Conservation (phyloP, 352 stramenopile genomes). For the Globisporangium camurandrum region DNA sequence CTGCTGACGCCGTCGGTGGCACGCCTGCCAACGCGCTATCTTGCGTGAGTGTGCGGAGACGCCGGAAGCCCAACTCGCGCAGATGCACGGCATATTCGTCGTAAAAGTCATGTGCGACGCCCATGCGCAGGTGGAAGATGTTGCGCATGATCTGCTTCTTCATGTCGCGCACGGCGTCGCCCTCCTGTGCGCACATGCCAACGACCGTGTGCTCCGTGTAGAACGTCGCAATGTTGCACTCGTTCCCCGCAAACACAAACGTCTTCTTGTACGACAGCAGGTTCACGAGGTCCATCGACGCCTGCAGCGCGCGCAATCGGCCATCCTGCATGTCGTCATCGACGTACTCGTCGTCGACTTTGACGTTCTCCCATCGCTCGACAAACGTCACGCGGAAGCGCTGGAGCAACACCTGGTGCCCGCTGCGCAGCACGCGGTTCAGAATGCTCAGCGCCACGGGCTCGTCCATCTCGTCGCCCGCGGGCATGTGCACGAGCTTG, state of each 20-base stretch:
- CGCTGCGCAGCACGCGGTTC: conserved; percentile 40
- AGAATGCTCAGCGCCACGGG: conserved; percentile 43
- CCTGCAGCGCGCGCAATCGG: conserved; percentile 40
- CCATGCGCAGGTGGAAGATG: conserved; percentile 53
- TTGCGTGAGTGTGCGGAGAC: conserved; percentile 30
- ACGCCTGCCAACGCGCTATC: conserved; percentile 7
- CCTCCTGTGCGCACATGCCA: conserved; percentile 55
- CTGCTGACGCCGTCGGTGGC: neutral
- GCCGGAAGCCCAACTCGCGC: conserved; percentile 54
- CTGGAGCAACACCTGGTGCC: conserved; percentile 56
- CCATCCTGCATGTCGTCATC: conserved; percentile 37
- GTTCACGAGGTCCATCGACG: conserved; percentile 80
- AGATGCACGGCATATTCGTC: conserved; percentile 59
- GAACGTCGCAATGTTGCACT: conserved; percentile 62
- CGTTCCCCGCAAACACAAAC: conserved; percentile 74
- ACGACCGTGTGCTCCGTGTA: conserved; percentile 72
- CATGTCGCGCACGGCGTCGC: conserved; percentile 49
- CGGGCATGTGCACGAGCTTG: conserved; percentile 30
- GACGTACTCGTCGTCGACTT: conserved; percentile 38
- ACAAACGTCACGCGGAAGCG: conserved; percentile 75
- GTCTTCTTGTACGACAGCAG: conserved; percentile 82
- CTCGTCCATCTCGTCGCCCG: conserved; percentile 44
- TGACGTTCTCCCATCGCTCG: conserved; percentile 61
- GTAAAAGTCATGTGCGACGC: conserved; percentile 67
- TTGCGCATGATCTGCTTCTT: conserved; percentile 72